Percentiles rank a stretch among this genome's conserved stretches.
These are phyloP conservation scores for Phenoliferia sp. DNA, from an alignment of 1,284 basidiomycete genomes.

Conservation along the genomic window DNA sequence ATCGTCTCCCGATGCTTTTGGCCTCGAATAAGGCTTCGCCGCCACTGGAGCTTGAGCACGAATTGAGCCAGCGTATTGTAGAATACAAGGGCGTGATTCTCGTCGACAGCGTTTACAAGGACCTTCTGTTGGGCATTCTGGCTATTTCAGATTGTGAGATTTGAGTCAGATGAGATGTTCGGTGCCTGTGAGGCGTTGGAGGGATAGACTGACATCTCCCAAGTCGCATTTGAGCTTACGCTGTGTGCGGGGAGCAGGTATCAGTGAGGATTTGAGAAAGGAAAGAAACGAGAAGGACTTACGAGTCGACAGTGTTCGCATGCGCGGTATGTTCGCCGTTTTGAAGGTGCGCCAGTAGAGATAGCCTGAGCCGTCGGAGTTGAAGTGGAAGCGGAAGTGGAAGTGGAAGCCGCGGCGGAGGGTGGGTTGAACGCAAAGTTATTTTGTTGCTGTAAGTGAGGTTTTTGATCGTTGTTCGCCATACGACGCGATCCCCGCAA, in stretches of 20 bases:
- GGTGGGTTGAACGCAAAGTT: too few relatives aligned
- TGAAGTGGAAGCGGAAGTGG: too few relatives aligned
- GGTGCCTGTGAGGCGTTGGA: not conserved
- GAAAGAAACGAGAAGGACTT: not conserved
- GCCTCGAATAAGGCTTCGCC: conserved; percentile 39
- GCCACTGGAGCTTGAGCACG: not conserved
- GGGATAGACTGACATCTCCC: conserved; percentile 28
- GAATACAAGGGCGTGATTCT: conserved; percentile 46
- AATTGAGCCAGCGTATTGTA: not conserved
- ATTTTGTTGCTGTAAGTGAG: too few relatives aligned
- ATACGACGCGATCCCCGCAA: too few relatives aligned
- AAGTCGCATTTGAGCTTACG: conserved; percentile 48
- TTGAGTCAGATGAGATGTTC: not conserved
- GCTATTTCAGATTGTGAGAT: conserved; percentile 33
- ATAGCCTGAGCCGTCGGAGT: too few relatives aligned
- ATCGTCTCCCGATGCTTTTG: not conserved
- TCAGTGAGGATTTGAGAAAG: not conserved
- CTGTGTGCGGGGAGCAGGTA: conserved; percentile 9
- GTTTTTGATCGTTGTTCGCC: too few relatives aligned
- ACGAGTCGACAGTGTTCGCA: conserved; percentile 23
- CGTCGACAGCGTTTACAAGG: conserved; percentile 47
- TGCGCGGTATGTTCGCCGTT: conserved; percentile 23
- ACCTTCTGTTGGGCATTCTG: conserved; percentile 45
- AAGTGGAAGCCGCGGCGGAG: too few relatives aligned
- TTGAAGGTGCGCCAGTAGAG: not conserved